Evolutionary conservation across 2,329 filamentous ascomycete genomes (phyloP).

Genomic region (Aspergillus clavatus): DNA sequence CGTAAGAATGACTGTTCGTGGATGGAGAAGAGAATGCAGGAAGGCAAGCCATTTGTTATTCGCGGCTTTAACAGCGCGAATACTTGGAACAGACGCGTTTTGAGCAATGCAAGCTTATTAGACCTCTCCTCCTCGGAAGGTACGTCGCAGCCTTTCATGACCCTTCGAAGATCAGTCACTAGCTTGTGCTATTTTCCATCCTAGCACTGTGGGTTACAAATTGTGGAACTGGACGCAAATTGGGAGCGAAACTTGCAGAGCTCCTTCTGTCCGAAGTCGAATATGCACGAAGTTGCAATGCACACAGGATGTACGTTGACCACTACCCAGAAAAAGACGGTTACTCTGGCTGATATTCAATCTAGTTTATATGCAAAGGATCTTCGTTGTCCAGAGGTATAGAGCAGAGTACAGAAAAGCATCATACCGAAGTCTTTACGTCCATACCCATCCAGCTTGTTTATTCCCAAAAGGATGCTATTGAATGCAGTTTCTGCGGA

Average conservation of each 20-base stretch:
- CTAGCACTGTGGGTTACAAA: constrained; percentile 32
- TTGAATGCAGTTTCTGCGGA: constrained; percentile 36
- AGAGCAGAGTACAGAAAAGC: constrained; percentile 25
- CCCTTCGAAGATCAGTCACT: background rate
- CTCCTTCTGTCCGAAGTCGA: constrained; percentile 16
- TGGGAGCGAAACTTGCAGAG: constrained; percentile 31
- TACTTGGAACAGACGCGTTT: constrained; percentile 21
- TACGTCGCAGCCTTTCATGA: constrained; percentile 6
- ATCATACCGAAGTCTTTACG: constrained; percentile 28
- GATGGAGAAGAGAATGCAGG: constrained; percentile 26
- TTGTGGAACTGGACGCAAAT: constrained; percentile 31
- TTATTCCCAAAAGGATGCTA: constrained; percentile 27
- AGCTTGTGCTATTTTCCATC: background rate
- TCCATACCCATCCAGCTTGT: constrained; percentile 23
- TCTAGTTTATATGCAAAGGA: constrained; percentile 34
- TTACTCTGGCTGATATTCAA: constrained; percentile 15
- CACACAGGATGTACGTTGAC: constrained; percentile 20
- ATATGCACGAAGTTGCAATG: constrained; percentile 1
- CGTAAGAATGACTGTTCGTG: constrained; percentile 16
- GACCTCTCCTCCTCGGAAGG: constrained; percentile 31
- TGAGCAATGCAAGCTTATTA: constrained; percentile 30
- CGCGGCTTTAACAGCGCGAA: constrained; percentile 30
- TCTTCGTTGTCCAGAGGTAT: constrained; percentile 30
- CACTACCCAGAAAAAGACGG: background rate
- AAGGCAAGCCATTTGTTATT: constrained; percentile 33